Evolutionary conservation across 2,329 filamentous ascomycete species (phyloP), one percentile per base, ranked within the genome.

Genomic region (Xylaria sp.): DNA sequence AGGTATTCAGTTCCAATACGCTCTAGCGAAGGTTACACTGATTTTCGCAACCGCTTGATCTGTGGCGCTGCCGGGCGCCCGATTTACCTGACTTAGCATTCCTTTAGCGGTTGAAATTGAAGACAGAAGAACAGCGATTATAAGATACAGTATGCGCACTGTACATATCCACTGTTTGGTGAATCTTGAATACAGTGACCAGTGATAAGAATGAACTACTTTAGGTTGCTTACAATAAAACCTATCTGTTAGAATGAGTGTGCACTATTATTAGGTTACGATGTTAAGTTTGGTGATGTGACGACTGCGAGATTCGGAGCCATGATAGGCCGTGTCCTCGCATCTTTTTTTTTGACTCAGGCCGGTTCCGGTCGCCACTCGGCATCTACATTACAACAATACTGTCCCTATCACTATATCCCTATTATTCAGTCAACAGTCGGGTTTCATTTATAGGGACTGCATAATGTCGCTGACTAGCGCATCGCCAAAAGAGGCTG

Each of bases 401-500:
- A 51, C 10, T 11, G 2, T 28, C 4, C 28, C 38, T 23, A 31
- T 38, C 28, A 10, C 11, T 31, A n/a, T 9, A 36, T 48, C 28
- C 20, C 28, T 3, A 48, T 54, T 60, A 2, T 46, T 26, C 28
- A 20, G 17, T 15, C 31, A 66, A 20, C 38, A 17, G 44, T 48
- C 31, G 26, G 20, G 11, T 48, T 23, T 9, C 20, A 31, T 23
- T 31, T 23, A 6, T 4, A 36, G 36, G 10, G 23, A 51, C 7
- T 1, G 36, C 15, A 72, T 28, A 40, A 97, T 98, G 96, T 97
- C 95, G 73, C 86, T 97, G 67, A 97, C 94, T 58, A 94, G 93
- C 80, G 93, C 92, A 63, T 91, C 91, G 38, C 92, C 95, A 57
- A 84, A 88, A 64, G 89, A 94, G 72, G 92, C 92, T 61, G 95